Base-by-base conservation (phyloP, 768 basidiomycete species). In the Psilocybe azurescens region DNA sequence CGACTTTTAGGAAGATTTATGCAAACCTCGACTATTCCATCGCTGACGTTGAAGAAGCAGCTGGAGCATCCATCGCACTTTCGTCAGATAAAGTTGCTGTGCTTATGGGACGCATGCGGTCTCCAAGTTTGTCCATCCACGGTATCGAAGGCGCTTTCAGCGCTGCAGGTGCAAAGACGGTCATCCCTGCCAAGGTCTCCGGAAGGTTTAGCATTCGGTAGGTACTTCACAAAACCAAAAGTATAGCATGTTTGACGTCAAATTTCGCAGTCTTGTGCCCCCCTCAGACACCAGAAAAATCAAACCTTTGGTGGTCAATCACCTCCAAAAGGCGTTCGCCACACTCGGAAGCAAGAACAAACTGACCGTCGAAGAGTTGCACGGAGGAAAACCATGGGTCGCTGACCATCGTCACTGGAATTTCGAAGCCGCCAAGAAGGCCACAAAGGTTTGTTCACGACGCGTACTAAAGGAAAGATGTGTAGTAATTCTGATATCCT, bases 91-190 rank as follows among this genome's bases (percentile, higher is more conserved):
- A 95, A 73, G 88, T 88, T 32, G 73, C 78, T 9, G 85, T 91
- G 20, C 79, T 99, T 41, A 99, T 97, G 95, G 94, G 92, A 41
- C 88, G 94, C 67, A 98, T 98, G 96, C 87, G 95, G 36, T 80
- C 86, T 67, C 93, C 96, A 2, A 91, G 89, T 60, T 83, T 99
- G 63, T 95, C 94, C 2, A 77, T 99, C 28, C 96, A 99, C 73
- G 97, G 97, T 10, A 96, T 99, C 69, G 93, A 97, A 75, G 95
- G 96, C 53, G 97, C 95, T 1, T 97, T 96, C 80, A 93, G 86
- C 58, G 88, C 86, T 0, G 82, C 85, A 0, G 94, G 93, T 2
- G 86, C 83, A 18, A 95, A 94, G 86, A 98, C 96, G 0, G 96
- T 98, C 70, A 99, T 98, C 60, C 96, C 96, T 0, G 94, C 94